phyloP scores from a whole-genome alignment of 2,329 filamentous ascomycete species.

The Neonectria magnoliae region DNA sequence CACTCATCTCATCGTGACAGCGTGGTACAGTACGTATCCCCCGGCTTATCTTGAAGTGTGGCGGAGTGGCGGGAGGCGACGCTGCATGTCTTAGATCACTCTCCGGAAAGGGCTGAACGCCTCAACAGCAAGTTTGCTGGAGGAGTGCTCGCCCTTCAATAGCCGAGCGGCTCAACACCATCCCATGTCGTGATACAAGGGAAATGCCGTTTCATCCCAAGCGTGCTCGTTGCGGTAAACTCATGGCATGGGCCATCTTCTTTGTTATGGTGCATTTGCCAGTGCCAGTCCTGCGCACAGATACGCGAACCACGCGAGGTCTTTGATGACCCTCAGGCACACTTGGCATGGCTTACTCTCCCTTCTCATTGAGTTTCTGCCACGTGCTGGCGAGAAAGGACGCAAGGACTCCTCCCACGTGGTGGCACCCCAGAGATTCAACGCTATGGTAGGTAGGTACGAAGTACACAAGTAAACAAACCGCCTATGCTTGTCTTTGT shows the following conservation, averaged over 20 bases:
- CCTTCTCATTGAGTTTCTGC: not conserved
- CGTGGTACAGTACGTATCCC: not conserved
- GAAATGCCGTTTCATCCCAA: not conserved
- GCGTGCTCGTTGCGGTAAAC: not conserved
- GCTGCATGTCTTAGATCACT: slow-evolving; percentile 19
- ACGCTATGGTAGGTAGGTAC: not conserved
- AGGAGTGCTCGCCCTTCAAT: not conserved
- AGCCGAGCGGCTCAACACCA: not conserved
- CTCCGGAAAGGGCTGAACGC: not conserved
- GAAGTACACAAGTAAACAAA: not conserved
- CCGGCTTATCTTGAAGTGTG: not conserved
- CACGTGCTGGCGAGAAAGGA: not conserved
- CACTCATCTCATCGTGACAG: not conserved
- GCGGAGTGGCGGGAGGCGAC: not conserved
- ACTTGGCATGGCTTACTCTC: not conserved
- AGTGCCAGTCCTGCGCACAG: not conserved
- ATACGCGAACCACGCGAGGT: not conserved
- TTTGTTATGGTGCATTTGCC: not conserved
- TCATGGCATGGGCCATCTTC: not conserved
- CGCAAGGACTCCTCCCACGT: not conserved
- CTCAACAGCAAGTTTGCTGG: slow-evolving; percentile 1
- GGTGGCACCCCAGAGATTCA: not conserved
- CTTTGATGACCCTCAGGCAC: not conserved
- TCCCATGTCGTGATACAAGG: not conserved
- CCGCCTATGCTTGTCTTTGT: not conserved